These are phyloP conservation scores for Vitellaria paradoxa DNA, from an alignment of 179 eudicot genomes.

Conservation along the genomic window DNA sequence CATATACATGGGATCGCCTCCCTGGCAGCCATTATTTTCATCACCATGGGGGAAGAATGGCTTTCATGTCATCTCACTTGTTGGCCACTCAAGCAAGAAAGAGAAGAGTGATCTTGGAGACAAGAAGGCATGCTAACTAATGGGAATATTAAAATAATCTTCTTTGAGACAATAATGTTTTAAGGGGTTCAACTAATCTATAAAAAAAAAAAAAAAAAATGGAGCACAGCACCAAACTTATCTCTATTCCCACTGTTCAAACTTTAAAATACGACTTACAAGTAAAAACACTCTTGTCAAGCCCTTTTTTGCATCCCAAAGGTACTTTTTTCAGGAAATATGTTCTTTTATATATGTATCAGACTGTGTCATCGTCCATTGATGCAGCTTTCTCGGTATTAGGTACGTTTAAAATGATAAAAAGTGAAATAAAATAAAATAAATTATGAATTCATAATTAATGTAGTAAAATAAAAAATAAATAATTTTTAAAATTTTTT, in stretches of 20 bases:
- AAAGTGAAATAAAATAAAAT: no score
- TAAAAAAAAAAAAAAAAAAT: not conserved
- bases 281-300: not conserved
- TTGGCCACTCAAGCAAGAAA: conserved; percentile 48
- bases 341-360: not conserved
- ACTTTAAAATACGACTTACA: conserved; percentile 17
- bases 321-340: conserved; percentile 3
- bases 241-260: conserved; percentile 19
- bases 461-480: no score
- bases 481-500: no score
- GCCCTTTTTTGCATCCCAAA: conserved; percentile 6
- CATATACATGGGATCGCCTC: conserved; percentile 5
- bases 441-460: no score
- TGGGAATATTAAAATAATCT: conserved; percentile 6
- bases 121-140: conserved; percentile 33
- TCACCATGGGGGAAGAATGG: conserved; percentile 14
- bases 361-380: not conserved
- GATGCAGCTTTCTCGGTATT: conserved; percentile 4
- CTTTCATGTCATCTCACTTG: conserved; percentile 38
- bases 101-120: conserved; percentile 26
- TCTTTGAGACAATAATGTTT: conserved; percentile 13
- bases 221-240: conserved; percentile 13
- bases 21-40: conserved; percentile 44
- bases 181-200: conserved; percentile 22
- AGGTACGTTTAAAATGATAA: no score